Conservation (phyloP, 2,329 filamentous ascomycete genomes). For the Penicillium sclerotiorum region DNA sequence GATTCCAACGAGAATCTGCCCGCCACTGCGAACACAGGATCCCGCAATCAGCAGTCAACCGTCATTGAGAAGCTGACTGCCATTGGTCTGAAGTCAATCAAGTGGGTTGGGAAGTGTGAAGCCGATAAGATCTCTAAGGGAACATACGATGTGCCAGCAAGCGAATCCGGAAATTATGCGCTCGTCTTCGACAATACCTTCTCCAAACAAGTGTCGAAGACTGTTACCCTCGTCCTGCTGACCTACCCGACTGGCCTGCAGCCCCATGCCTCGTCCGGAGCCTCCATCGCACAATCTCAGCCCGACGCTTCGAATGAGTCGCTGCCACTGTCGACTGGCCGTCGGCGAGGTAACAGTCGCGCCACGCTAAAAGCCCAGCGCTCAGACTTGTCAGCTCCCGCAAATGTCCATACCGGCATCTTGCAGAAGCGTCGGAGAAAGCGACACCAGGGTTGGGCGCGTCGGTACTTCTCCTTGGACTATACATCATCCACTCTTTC, state of each 20-base stretch:
- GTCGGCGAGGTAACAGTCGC: constrained; percentile 33
- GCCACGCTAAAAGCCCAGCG: constrained; percentile 28
- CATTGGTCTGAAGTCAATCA: constrained; percentile 64
- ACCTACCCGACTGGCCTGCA: constrained; percentile 80
- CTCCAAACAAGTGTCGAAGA: constrained; percentile 92
- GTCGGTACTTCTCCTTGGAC: constrained; percentile 93
- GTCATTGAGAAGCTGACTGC: constrained; percentile 66
- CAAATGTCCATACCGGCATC: constrained; percentile 76
- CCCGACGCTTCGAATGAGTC: constrained; percentile 55
- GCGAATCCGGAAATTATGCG: constrained; percentile 89
- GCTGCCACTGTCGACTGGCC: constrained; percentile 43
- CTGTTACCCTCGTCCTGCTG: constrained; percentile 88
- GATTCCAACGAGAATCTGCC: constrained; percentile 40
- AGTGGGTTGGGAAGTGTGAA: constrained; percentile 93
- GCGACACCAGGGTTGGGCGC: constrained; percentile 89
- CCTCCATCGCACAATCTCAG: constrained; percentile 44
- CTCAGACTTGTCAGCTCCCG: constrained; percentile 27
- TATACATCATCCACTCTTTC: constrained; percentile 92
- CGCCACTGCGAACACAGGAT: constrained; percentile 39
- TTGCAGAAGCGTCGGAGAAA: constrained; percentile 90
- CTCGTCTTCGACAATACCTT: constrained; percentile 99
- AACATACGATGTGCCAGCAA: constrained; percentile 74
- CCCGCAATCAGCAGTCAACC: constrained; percentile 68
- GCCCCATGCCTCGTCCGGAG: constrained; percentile 49
- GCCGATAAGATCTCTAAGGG: constrained; percentile 94